phyloP scores from a whole-genome alignment of 768 basidiomycete genomes.

The Pleurotus djamor region DNA sequence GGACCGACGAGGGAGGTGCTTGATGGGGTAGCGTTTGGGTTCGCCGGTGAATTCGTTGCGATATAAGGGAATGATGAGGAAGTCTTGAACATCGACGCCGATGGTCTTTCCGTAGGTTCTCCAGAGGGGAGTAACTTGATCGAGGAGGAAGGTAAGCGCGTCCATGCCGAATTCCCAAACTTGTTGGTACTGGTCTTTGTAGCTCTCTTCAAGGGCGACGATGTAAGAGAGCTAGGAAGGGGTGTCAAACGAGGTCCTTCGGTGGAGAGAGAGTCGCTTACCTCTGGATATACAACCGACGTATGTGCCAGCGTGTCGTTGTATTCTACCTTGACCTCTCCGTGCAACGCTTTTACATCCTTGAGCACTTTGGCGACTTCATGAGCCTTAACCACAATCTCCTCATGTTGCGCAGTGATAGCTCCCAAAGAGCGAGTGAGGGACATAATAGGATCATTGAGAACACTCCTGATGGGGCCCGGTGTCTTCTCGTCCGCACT shows the following conservation, averaged over 20 bases:
- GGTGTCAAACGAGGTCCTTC: not conserved
- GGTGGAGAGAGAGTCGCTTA: constrained; percentile 21
- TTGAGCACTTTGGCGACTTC: constrained; percentile 47
- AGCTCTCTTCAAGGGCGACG: constrained; percentile 72
- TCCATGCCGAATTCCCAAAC: constrained; percentile 83
- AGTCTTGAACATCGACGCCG: constrained; percentile 75
- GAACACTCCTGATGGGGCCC: constrained; percentile 25
- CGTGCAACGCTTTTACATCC: constrained; percentile 54
- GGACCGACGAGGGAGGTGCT: constrained; percentile 58
- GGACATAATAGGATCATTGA: constrained; percentile 52
- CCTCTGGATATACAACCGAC: constrained; percentile 79
- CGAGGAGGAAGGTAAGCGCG: constrained; percentile 70
- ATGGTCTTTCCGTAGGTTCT: constrained; percentile 80
- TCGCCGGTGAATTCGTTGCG: constrained; percentile 85
- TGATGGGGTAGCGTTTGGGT: constrained; percentile 62
- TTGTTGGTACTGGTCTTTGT: constrained; percentile 77
- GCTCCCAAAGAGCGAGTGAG: constrained; percentile 47
- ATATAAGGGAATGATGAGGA: constrained; percentile 80
- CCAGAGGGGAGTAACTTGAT: constrained; percentile 80
- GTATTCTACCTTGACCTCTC: constrained; percentile 59
- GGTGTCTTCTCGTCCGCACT: constrained; percentile 18
- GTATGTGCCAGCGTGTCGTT: constrained; percentile 64
- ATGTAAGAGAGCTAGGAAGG: constrained; percentile 60
- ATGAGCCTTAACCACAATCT: constrained; percentile 43
- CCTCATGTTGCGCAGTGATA: constrained; percentile 44